phyloP scores from a whole-genome alignment of 352 stramenopile genomes.

The Pythium aristosporum region DNA sequence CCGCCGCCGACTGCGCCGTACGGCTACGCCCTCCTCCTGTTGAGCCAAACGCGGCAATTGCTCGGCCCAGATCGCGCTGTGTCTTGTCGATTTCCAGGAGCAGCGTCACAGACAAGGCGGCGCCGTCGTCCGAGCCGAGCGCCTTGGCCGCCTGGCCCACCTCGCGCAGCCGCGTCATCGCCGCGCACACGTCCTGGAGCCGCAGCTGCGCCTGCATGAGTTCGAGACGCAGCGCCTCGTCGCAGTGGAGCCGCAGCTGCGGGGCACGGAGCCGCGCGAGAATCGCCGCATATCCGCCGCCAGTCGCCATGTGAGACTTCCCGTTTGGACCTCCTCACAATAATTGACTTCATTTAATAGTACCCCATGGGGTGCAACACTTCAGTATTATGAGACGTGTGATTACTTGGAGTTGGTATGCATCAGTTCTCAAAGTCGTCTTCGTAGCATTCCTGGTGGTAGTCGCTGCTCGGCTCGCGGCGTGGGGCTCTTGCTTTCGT shows the following conservation, averaged over 20 bases:
- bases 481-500: not conserved
- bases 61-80: slow-evolving; percentile 14
- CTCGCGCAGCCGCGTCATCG: slow-evolving; percentile 22
- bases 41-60: slow-evolving; percentile 7
- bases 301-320: slow-evolving; percentile 2
- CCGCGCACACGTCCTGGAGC: slow-evolving; percentile 9
- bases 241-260: slow-evolving; percentile 22
- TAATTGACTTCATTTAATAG: not conserved
- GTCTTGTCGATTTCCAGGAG: not conserved
- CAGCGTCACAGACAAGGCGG: not conserved
- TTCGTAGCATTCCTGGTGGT: slow-evolving; percentile 66
- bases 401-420: slow-evolving; percentile 5
- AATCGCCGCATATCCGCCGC: slow-evolving; percentile 24
- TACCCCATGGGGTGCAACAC: slow-evolving; percentile 5
- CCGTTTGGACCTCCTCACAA: not conserved
- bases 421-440: slow-evolving; percentile 78
- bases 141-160: slow-evolving; percentile 9
- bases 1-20: not conserved
- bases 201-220: slow-evolving; percentile 18
- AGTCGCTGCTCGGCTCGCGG: not conserved
- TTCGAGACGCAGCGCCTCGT: slow-evolving; percentile 23
- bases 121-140: slow-evolving; percentile 5
- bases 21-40: not conserved
- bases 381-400: slow-evolving; percentile 14
- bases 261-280: slow-evolving; percentile 21